A percentile compares a stretch with the other conserved stretches of the same genome.
Evolutionary conservation across 2,329 filamentous ascomycete genomes (phyloP).

Genomic region (Colletotrichum cordylinicola): DNA sequence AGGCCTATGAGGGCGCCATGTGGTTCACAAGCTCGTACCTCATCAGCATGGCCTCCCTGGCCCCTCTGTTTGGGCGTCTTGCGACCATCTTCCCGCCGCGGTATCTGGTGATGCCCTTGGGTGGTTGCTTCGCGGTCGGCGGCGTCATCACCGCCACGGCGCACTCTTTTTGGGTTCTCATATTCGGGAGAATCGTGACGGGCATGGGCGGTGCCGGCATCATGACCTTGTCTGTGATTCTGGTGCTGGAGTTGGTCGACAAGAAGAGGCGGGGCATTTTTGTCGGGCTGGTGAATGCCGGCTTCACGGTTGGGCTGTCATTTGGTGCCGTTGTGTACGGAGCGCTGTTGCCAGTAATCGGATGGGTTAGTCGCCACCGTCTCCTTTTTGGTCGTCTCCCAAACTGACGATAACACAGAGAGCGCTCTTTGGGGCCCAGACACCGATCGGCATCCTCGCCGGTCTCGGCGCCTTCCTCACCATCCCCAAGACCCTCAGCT

Average conservation of each 20-base stretch:
- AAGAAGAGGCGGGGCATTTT: constrained; percentile 73
- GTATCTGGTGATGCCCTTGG: constrained; percentile 67
- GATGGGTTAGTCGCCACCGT: constrained; percentile 62
- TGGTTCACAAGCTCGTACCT: constrained; percentile 86
- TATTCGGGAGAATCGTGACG: constrained; percentile 70
- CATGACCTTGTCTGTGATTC: constrained; percentile 75
- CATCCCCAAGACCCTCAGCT: constrained; percentile 58
- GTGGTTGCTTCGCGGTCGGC: constrained; percentile 64
- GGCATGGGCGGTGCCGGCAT: constrained; percentile 76
- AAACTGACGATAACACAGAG: constrained; percentile 51
- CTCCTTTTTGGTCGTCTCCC: too few relatives aligned
- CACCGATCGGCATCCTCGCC: constrained; percentile 66
- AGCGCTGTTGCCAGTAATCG: constrained; percentile 64
- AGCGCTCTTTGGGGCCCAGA: constrained; percentile 75
- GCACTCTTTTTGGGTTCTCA: constrained; percentile 63
- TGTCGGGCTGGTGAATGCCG: constrained; percentile 76
- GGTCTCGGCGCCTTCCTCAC: constrained; percentile 69
- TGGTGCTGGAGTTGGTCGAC: constrained; percentile 76
- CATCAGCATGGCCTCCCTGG: constrained; percentile 63
- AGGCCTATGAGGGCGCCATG: constrained; percentile 74
- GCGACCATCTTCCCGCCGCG: constrained; percentile 76
- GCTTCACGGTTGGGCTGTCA: constrained; percentile 74
- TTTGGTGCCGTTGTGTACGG: constrained; percentile 75
- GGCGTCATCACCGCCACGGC: constrained; percentile 70
- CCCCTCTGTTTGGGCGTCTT: constrained; percentile 75